These are phyloP conservation scores for Stentor roeselii DNA, from an alignment of 73 alveolate genomes.

Conservation along the genomic window DNA sequence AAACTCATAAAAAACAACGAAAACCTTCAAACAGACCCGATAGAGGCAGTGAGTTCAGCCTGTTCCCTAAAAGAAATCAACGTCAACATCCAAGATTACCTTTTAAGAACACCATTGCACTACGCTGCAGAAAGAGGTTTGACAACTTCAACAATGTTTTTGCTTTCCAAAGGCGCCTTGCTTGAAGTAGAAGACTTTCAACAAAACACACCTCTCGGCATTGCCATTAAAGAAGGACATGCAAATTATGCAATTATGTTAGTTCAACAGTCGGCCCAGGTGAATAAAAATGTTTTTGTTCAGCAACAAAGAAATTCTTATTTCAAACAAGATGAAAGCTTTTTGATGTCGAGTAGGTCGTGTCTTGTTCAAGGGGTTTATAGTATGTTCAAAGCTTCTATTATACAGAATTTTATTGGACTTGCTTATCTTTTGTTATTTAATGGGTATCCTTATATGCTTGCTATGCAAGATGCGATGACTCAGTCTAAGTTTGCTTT, in stretches of 20 bases:
- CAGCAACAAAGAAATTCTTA: too few relatives aligned
- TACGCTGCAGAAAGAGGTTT: slow-evolving; percentile 68
- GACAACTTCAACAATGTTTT: slow-evolving; percentile 29
- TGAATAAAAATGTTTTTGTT: too few relatives aligned
- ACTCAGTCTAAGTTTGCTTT: slow-evolving; percentile 50
- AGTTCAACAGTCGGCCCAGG: slow-evolving; percentile 36
- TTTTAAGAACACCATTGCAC: slow-evolving; percentile 64
- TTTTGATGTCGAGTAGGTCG: too few relatives aligned
- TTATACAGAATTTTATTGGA: slow-evolving; percentile 55
- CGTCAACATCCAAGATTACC: slow-evolving; percentile 45
- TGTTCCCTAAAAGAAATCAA: slow-evolving; percentile 37
- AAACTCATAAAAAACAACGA: slow-evolving; percentile 42
- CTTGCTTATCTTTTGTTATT: slow-evolving; percentile 61
- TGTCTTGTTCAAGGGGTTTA: slow-evolving; percentile 24
- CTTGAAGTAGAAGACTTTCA: slow-evolving; percentile 34
- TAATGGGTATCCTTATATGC: slow-evolving; percentile 47
- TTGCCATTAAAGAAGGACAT: slow-evolving; percentile 23
- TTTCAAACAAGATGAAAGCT: too few relatives aligned
- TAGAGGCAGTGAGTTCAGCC: slow-evolving; percentile 49
- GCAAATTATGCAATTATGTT: slow-evolving; percentile 48
- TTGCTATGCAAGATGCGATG: slow-evolving; percentile 73
- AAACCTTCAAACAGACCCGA: slow-evolving; percentile 57
- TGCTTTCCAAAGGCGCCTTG: slow-evolving; percentile 35
- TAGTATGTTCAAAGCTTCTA: slow-evolving; percentile 49
- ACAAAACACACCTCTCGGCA: slow-evolving; percentile 17